Evolutionary conservation across 2,329 filamentous ascomycete species (phyloP), one percentile per base, ranked within the genome.

Genomic region (Aspergillus sp.): DNA sequence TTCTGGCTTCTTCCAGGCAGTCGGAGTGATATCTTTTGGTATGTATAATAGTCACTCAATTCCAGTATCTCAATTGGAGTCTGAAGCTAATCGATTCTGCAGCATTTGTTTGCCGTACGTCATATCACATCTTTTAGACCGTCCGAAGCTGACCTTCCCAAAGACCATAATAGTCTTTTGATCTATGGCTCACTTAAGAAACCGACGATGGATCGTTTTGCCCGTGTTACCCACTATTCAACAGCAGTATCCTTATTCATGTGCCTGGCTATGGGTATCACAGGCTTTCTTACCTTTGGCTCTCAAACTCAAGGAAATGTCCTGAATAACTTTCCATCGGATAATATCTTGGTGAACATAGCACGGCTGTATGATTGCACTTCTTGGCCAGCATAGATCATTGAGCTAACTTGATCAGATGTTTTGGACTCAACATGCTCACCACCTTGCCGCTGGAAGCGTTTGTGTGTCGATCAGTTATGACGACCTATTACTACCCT

Each of bases 11-110:
- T 94, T 97, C 60, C 90, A 97, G 67, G 91, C 93, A 19, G 90
- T 98, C 58, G 93, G 93, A 29, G 91, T 98, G 12, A 98, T 98
- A 56, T 97, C 93, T 5, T 98, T 98, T 66, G 90, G 88, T 93
- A 75, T 37, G 78, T 47, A 13, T 8, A 8, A 7, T 31, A 11
- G 10, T 58, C 33, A 37, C 36, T 10, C 11, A 37, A 37, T 19
- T 32, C 31, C 36, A 27, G 6, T 3, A 33, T 41, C 9, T 7
- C 27, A 37, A 37, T 36, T 19, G 9, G 12, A 37, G 46, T 48
- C 69, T 75, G 62, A 73, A 50, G 27, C 27, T 37, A 11, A 37
- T 19, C 12, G 36, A 13, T 27, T 30, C 33, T 39, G 26, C 49
- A 78, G 80, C 82, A 29, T 85, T 86, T 56, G 82, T 86, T 47